Conservation (phyloP, 495 filamentous ascomycete species). For the Aspergillus bertholletiae region DNA sequence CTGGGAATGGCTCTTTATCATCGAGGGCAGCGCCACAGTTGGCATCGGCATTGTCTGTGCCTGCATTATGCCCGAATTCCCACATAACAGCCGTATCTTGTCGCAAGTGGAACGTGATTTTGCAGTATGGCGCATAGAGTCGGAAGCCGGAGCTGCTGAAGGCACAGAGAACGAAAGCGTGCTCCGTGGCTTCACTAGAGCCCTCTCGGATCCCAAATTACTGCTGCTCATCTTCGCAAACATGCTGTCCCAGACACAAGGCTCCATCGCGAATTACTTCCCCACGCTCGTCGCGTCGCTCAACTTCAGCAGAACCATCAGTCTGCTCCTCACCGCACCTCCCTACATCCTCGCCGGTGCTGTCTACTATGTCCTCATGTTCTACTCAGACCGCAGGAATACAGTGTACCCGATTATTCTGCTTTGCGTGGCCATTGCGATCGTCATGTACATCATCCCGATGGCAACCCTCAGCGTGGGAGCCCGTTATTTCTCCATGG, state of each 20-base stretch:
- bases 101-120: constrained; percentile 20
- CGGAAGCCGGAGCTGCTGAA: constrained; percentile 26
- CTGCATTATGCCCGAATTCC: constrained; percentile 38
- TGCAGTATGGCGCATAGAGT: constrained; percentile 29
- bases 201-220: constrained; percentile 23
- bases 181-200: constrained; percentile 17
- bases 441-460: constrained; percentile 73
- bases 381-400: constrained; percentile 74
- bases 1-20: constrained; percentile 52
- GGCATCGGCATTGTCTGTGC: constrained; percentile 37
- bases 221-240: constrained; percentile 23
- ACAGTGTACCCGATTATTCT: constrained; percentile 78
- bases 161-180: constrained; percentile 18
- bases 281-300: constrained; percentile 78
- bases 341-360: constrained; percentile 71
- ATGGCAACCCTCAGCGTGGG: constrained; percentile 60
- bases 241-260: constrained; percentile 27
- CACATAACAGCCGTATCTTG: constrained; percentile 26
- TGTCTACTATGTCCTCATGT: constrained; percentile 67
- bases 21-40: constrained; percentile 41
- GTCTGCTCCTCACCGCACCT: constrained; percentile 74
- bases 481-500: constrained; percentile 76
- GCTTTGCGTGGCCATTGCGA: constrained; percentile 62
- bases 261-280: constrained; percentile 65
- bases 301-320: constrained; percentile 59